These are phyloP conservation scores for Pythium aquatile DNA, from an alignment of 352 stramenopile genomes.

Conservation along the genomic window DNA sequence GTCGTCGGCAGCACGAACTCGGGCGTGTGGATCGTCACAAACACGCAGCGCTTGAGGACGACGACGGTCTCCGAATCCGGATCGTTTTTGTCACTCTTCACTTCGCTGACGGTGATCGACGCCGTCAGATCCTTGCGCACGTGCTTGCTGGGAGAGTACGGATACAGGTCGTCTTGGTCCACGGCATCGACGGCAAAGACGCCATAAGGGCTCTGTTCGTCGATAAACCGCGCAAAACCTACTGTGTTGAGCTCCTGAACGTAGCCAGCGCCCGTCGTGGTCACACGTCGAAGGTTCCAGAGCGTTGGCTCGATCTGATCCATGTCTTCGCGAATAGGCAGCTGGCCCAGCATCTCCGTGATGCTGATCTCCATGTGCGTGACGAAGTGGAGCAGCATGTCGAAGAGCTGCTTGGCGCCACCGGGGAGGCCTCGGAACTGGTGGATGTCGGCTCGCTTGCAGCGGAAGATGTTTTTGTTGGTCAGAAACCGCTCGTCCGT, in stretches of 20 bases:
- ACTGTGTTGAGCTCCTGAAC: conserved; percentile 28
- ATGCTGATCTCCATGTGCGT: conserved; percentile 62
- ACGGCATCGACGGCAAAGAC: conserved; percentile 40
- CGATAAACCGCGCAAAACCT: conserved; percentile 36
- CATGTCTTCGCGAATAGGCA: conserved; percentile 49
- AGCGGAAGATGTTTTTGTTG: conserved; percentile 8
- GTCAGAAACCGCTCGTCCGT: conserved; percentile 16
- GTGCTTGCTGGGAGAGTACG: conserved; percentile 35
- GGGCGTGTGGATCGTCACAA: conserved; percentile 16
- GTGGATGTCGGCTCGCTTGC: conserved; percentile 33
- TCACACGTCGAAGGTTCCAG: conserved; percentile 46
- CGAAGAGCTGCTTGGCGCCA: conserved; percentile 40
- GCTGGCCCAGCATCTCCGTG: conserved; percentile 45
- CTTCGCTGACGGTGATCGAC: not conserved
- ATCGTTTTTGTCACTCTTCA: not conserved
- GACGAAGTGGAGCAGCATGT: conserved; percentile 42
- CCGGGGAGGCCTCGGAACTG: conserved; percentile 35
- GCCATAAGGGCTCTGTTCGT: conserved; percentile 27
- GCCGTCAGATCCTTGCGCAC: conserved; percentile 14
- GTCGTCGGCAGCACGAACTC: conserved; percentile 16
- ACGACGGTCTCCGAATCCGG: not conserved
- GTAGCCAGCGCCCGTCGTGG: conserved; percentile 18
- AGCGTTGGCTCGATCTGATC: conserved; percentile 31
- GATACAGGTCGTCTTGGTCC: conserved; percentile 49
- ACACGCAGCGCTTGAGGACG: conserved; percentile 10